phyloP scores from a whole-genome alignment of 1,284 basidiomycete genomes.

The Pseudomicrostroma phylloplanum region DNA sequence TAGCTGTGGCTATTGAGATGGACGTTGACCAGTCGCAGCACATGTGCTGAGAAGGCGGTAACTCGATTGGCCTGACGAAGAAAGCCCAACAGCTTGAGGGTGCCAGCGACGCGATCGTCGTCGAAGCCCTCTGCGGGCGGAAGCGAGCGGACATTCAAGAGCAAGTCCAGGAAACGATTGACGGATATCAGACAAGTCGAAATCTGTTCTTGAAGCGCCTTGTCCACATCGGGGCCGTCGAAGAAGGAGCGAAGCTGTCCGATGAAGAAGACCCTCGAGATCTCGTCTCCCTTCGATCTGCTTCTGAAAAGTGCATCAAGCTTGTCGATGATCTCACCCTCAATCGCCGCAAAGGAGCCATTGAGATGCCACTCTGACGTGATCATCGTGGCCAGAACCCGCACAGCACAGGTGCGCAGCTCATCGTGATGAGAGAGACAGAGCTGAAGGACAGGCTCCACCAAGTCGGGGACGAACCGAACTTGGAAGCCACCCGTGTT shows the following conservation, averaged over 20 bases:
- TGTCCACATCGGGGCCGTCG: conserved; percentile 72
- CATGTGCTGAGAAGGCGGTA: conserved; percentile 41
- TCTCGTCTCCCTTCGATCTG: conserved; percentile 79
- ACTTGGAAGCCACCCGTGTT: conserved; percentile 48
- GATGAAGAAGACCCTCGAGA: conserved; percentile 85
- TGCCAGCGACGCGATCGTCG: conserved; percentile 88
- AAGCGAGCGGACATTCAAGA: conserved; percentile 82
- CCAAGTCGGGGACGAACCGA: conserved; percentile 62
- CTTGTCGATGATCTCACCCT: conserved; percentile 89
- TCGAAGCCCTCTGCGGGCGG: conserved; percentile 44
- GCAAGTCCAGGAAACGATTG: conserved; percentile 86
- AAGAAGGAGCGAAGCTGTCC: conserved; percentile 82
- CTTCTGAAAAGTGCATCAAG: conserved; percentile 87
- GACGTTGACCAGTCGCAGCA: conserved; percentile 43
- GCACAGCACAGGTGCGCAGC: conserved; percentile 77
- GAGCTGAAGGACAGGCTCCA: conserved; percentile 82
- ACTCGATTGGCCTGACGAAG: conserved; percentile 42
- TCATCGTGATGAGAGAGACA: conserved; percentile 92
- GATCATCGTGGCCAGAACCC: conserved; percentile 89
- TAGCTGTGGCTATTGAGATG: conserved; percentile 81
- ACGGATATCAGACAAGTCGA: conserved; percentile 79
- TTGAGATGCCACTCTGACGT: conserved; percentile 63
- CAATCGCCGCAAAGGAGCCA: conserved; percentile 55
- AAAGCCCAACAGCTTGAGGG: conserved; percentile 59
- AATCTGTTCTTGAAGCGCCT: conserved; percentile 69